phyloP scores from a whole-genome alignment of 257 asterid species.

The Solanum rostratum region DNA sequence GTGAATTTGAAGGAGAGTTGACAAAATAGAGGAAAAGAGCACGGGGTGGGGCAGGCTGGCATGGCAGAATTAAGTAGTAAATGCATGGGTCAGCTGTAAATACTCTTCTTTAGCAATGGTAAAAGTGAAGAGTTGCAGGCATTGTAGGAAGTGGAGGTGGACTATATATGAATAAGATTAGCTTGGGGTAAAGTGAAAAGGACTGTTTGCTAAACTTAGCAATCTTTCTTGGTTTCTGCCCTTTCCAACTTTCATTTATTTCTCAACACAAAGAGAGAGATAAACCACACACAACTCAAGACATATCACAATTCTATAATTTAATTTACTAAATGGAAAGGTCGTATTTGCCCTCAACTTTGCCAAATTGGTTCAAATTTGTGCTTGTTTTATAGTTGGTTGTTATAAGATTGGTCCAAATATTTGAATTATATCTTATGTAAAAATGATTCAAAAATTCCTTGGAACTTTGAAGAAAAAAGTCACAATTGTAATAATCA shows the following conservation, averaged over 20 bases:
- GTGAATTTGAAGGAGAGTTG: not conserved
- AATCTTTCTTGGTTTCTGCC: conserved; percentile 10
- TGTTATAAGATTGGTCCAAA: too few relatives aligned
- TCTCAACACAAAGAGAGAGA: conserved; percentile 4
- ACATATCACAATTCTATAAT: not conserved
- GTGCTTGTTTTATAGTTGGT: too few relatives aligned
- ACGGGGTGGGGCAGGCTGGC: not conserved
- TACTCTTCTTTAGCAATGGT: not conserved
- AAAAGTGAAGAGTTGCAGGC: not conserved
- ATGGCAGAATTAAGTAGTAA: not conserved
- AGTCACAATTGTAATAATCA: not conserved
- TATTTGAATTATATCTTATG: too few relatives aligned
- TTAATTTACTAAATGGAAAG: not conserved
- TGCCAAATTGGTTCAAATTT: not conserved
- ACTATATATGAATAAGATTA: conserved; percentile 10
- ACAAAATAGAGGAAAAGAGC: not conserved
- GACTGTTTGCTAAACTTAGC: conserved; percentile 24
- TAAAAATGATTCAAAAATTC: too few relatives aligned
- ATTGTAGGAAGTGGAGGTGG: conserved; percentile 9
- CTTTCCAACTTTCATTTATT: conserved; percentile 13
- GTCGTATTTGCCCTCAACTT: not conserved
- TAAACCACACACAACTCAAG: not conserved
- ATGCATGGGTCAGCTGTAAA: not conserved
- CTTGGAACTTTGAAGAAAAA: too few relatives aligned
- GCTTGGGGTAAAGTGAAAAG: conserved; percentile 2